Percentiles rank a stretch among this genome's conserved stretches.
These are phyloP conservation scores for Syzygium aromaticum DNA, from an alignment of 345 rosid genomes.

Conservation along the genomic window DNA sequence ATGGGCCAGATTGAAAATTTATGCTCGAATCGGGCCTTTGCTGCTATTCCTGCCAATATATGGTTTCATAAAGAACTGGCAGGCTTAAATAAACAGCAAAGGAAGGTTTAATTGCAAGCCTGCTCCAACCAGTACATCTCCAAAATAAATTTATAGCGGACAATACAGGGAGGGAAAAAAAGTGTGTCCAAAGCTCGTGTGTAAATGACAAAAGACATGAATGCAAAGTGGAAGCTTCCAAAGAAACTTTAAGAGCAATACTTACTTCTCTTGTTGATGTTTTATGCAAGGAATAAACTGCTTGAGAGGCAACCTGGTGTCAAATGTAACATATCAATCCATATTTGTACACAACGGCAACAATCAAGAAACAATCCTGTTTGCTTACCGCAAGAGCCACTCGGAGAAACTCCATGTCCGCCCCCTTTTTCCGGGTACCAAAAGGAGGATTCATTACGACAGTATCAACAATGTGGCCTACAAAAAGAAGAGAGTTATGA, in stretches of 20 bases:
- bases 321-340: not conserved
- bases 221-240: not conserved
- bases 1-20: not conserved
- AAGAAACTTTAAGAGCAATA: conserved; percentile 6
- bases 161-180: not conserved
- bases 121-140: not conserved
- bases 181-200: not conserved
- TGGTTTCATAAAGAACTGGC: not conserved
- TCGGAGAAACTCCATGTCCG: conserved; percentile 76
- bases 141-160: not conserved
- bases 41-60: not conserved
- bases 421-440: conserved; percentile 87
- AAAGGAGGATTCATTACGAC: conserved; percentile 96
- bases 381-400: conserved; percentile 57
- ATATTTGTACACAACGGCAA: not conserved
- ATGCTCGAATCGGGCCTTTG: not conserved
- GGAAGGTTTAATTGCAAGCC: not conserved
- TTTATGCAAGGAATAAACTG: conserved; percentile 97
- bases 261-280: conserved; percentile 92
- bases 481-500: not conserved
- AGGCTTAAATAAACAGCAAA: not conserved
- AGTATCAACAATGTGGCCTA: conserved; percentile 67
- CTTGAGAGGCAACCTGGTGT: conserved; percentile 64
- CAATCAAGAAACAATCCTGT: not conserved
- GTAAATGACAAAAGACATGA: not conserved